A percentile compares a stretch with the other conserved stretches of the same genome.
Evolutionary conservation across 2,329 filamentous ascomycete genomes (phyloP).

Genomic region (Fonsecaea nubica): DNA sequence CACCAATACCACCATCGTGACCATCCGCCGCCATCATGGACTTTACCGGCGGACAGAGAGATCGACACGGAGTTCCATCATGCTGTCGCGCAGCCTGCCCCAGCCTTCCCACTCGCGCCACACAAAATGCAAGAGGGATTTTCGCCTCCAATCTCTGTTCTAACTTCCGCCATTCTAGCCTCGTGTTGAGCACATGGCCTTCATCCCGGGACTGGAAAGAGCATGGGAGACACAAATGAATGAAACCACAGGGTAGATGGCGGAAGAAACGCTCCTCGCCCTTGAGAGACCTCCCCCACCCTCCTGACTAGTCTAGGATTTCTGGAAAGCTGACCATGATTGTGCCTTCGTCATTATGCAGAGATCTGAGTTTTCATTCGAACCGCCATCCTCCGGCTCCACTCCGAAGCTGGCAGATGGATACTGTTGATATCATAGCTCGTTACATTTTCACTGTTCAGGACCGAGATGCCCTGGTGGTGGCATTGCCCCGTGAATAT

Average conservation of each 20-base stretch:
- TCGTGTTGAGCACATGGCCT: background rate
- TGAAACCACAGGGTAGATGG: background rate
- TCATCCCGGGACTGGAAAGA: background rate
- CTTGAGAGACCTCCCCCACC: background rate
- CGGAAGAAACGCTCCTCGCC: background rate
- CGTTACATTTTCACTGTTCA: conserved; percentile 9
- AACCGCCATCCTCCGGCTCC: conserved; percentile 10
- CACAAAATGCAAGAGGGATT: background rate
- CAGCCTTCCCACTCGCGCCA: background rate
- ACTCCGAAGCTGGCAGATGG: conserved; percentile 16
- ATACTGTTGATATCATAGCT: conserved; percentile 31
- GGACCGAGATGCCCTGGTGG: conserved; percentile 2
- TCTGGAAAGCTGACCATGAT: conserved; percentile 16
- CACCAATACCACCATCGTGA: background rate
- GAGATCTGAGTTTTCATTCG: conserved; percentile 16
- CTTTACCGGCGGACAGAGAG: background rate
- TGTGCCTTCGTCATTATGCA: conserved; percentile 18
- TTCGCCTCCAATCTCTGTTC: background rate
- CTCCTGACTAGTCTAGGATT: conserved; percentile 5
- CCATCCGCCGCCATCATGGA: background rate
- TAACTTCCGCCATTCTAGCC: background rate
- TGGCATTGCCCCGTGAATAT: background rate
- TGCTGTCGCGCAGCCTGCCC: background rate
- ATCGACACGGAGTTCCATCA: background rate
- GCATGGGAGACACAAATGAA: background rate